Conservation (phyloP, 345 rosid species). For the Cardamine occulta region DNA sequence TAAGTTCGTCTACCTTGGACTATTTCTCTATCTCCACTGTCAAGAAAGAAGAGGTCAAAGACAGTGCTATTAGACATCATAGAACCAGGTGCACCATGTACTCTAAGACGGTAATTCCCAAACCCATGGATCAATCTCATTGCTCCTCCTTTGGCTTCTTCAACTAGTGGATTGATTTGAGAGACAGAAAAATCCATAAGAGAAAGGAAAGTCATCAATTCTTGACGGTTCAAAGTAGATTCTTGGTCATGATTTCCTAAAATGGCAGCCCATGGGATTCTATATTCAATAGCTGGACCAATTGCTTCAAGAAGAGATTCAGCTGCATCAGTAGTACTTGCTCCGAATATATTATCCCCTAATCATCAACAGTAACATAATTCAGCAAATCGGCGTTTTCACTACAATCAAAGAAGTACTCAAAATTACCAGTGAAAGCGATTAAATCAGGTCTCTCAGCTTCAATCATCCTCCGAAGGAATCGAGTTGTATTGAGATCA, state of each 20-base stretch:
- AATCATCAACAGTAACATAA: constrained; percentile 21
- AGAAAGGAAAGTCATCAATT: constrained; percentile 82
- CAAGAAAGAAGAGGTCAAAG: constrained; percentile 84
- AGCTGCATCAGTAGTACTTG: constrained; percentile 87
- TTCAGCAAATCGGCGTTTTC: not conserved
- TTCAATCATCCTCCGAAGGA: constrained; percentile 69
- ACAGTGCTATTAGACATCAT: constrained; percentile 66
- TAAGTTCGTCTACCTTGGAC: constrained; percentile 71
- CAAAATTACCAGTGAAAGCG: constrained; percentile 71
- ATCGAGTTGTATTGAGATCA: constrained; percentile 82
- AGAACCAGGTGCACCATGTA: constrained; percentile 85
- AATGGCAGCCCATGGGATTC: constrained; percentile 92
- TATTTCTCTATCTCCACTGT: constrained; percentile 76
- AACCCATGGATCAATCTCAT: constrained; percentile 64
- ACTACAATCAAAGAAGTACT: not conserved
- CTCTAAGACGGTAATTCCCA: constrained; percentile 69
- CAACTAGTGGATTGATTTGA: constrained; percentile 56
- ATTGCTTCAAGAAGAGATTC: constrained; percentile 76
- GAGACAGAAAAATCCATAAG: constrained; percentile 89
- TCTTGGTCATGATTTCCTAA: constrained; percentile 96
- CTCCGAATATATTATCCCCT: constrained; percentile 97
- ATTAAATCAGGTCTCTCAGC: constrained; percentile 82
- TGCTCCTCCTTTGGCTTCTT: constrained; percentile 38
- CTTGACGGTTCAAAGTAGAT: constrained; percentile 79
- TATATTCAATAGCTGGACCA: constrained; percentile 68